These are phyloP conservation scores for Logfia minima DNA, from an alignment of 129 eudicot species.

Conservation along the genomic window DNA sequence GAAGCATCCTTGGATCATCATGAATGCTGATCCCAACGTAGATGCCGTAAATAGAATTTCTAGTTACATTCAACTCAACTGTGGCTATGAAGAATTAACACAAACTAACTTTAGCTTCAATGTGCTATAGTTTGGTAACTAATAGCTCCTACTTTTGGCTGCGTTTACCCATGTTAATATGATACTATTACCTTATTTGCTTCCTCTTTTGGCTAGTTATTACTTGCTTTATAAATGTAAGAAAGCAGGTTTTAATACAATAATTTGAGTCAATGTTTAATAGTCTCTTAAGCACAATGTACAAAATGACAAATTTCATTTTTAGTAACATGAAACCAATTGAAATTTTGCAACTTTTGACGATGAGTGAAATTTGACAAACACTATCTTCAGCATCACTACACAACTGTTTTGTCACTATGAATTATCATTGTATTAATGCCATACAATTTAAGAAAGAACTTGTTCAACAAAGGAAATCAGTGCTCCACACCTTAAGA, in stretches of 20 bases:
- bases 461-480: not conserved
- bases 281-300: not conserved
- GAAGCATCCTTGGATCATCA: constrained; percentile 85
- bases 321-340: not conserved
- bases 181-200: not conserved
- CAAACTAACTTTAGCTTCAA: constrained; percentile 3
- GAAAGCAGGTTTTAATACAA: not conserved
- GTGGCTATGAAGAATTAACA: constrained; percentile 7
- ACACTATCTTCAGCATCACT: not conserved
- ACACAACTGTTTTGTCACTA: not conserved
- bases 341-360: not conserved
- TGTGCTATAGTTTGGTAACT: constrained; percentile 20
- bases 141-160: constrained; percentile 1
- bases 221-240: not conserved
- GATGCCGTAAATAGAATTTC: constrained; percentile 25
- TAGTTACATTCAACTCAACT: not conserved
- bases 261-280: not conserved
- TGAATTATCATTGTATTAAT: not conserved
- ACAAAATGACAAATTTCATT: not conserved
- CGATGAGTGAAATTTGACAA: not conserved
- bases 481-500: not conserved
- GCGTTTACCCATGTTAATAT: not conserved
- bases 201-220: not conserved
- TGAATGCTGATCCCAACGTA: constrained; percentile 61
- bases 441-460: not conserved